Evolutionary conservation across 257 asterid genomes (phyloP), one percentile per base, ranked within the genome.

Genomic region (Avicennia marina): DNA sequence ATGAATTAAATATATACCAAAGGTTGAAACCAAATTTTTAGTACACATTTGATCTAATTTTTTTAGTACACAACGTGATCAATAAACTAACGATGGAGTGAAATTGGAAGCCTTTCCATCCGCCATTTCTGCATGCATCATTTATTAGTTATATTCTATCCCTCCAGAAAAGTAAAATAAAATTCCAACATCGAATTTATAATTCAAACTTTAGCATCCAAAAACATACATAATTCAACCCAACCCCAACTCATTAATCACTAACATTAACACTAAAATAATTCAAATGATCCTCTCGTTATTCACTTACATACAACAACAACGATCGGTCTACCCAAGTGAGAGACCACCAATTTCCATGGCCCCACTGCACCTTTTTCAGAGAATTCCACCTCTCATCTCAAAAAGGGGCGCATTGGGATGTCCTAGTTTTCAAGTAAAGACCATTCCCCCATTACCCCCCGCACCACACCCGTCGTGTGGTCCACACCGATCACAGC

Each of bases 351-450:
- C 26, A 61, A 56, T 41, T 27, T 19, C 57, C 6, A 39, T 69
- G 76, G 75, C 41, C 78, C 60, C 72, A 56, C 33, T 31, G 48
- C 75, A 52, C 82, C 53, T 76, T 73, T 69, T 32, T 51, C 53
- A 72, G 63, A 36, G 79, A 74, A 64, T 68, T 65, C 73, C 69
- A 53, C 70, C 51, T 50, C 65, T 63, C 58, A 53, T 59, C 58
- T 36, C 9, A 49, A 57, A 74, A 58, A 59, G 53, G 38, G 60
- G 15, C 43, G 15, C 1, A 3, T 34, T 46, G 64, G 19, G 75
- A 68, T 78, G 82, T 71, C 75, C 79, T 65, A 56, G 40, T 65
- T 78, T 72, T 65, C 50, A 76, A 81, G 89, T 50, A 74, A 81
- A 74, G 71, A 48, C 76, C 74, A 73, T 75, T 67, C 60, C n/a